phyloP scores from a whole-genome alignment of 2,329 filamentous ascomycete species.

The Penicillium vulpinum region DNA sequence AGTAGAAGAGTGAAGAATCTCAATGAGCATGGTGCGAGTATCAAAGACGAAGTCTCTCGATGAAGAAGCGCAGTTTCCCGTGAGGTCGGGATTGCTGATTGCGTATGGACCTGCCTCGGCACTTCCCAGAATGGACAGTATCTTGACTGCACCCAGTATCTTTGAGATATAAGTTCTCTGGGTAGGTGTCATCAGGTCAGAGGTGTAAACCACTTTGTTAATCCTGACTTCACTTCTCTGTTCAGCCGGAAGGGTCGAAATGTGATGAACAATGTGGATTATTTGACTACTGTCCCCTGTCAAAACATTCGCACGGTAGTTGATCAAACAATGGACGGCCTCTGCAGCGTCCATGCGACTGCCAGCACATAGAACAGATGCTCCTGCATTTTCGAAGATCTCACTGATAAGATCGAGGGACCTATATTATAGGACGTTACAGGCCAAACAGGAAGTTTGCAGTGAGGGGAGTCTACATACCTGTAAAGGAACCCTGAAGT shows the following conservation, averaged over 20 bases:
- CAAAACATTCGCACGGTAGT: background rate
- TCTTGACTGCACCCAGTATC: background rate
- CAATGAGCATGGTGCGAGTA: background rate
- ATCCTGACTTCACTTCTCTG: background rate
- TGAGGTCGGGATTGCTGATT: background rate
- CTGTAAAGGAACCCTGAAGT: conserved; percentile 41
- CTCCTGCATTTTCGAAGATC: conserved; percentile 38
- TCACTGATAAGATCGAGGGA: conserved; percentile 46
- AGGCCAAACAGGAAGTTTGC: background rate
- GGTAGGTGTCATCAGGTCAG: background rate
- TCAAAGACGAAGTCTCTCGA: background rate
- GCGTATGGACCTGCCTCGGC: conserved; percentile 1
- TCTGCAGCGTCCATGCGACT: background rate
- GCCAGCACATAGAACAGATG: background rate
- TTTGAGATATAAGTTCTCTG: background rate
- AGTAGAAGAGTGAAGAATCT: background rate
- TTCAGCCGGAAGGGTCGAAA: background rate
- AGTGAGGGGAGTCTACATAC: conserved; percentile 19
- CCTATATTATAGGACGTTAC: conserved; percentile 11
- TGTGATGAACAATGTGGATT: background rate
- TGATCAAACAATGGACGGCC: background rate
- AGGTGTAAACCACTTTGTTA: background rate
- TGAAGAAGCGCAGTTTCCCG: background rate
- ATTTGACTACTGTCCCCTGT: background rate
- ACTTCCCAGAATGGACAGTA: background rate